phyloP scores from a whole-genome alignment of 2,329 filamentous ascomycete genomes.

The Mollisiaceae sp. region DNA sequence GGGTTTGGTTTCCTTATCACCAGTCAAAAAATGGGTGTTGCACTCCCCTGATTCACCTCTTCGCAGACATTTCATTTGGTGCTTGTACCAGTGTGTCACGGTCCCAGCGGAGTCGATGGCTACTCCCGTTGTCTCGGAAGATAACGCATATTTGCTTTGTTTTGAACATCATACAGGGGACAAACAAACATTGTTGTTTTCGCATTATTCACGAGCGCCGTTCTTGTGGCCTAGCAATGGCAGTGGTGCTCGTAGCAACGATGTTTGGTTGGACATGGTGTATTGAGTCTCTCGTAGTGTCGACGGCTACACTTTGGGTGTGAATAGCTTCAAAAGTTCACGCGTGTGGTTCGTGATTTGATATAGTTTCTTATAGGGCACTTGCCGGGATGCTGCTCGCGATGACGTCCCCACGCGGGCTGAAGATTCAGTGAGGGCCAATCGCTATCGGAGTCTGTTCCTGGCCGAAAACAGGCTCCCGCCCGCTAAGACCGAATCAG shows the following conservation, averaged over 20 bases:
- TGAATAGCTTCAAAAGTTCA: slow-evolving; percentile 5
- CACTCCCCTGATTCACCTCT: neutral
- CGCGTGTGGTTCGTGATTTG: slow-evolving; percentile 3
- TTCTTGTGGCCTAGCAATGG: neutral
- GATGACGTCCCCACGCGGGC: neutral
- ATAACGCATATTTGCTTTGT: neutral
- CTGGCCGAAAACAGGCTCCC: slow-evolving; percentile 6
- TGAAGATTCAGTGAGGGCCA: slow-evolving; percentile 1
- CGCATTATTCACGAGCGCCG: neutral
- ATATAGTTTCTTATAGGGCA: neutral
- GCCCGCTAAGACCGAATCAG: neutral
- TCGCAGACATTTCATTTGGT: slow-evolving; percentile 2
- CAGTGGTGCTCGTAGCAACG: slow-evolving; percentile 3
- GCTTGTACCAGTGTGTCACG: neutral
- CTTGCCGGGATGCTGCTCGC: neutral
- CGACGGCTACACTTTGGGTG: neutral
- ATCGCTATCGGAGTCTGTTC: neutral
- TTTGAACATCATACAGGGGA: slow-evolving; percentile 4
- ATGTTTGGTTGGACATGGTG: slow-evolving; percentile 3
- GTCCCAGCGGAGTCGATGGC: neutral
- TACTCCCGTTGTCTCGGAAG: neutral
- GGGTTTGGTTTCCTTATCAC: neutral
- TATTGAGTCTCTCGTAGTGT: neutral
- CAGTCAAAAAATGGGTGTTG: neutral
- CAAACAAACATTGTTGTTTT: neutral